Conservation (phyloP, 1,139 yeast genomes). For the Yamadazyma diddensiae region DNA sequence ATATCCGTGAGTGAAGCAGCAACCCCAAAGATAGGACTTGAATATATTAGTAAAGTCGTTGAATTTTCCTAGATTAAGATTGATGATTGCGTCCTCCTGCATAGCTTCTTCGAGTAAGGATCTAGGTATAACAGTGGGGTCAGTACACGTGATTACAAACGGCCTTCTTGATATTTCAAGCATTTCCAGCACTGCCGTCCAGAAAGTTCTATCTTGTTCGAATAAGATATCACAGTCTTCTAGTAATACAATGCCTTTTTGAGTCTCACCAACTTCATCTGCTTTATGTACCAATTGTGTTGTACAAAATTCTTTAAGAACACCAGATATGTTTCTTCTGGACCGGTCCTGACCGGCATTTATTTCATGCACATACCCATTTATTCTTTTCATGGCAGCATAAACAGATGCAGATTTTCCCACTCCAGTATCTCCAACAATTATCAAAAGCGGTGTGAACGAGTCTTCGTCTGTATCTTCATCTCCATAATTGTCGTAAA, state of each 20-base stretch:
- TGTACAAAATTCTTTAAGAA: constrained; percentile 76
- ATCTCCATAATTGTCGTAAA: constrained; percentile 22
- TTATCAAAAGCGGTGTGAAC: constrained; percentile 61
- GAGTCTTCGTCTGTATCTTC: constrained; percentile 30
- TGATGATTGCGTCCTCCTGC: constrained; percentile 37
- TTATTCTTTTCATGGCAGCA: constrained; percentile 60
- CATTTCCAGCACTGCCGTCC: constrained; percentile 69
- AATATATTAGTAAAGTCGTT: constrained; percentile 13
- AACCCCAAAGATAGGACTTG: constrained; percentile 39
- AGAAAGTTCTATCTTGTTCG: constrained; percentile 76
- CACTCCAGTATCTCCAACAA: constrained; percentile 70
- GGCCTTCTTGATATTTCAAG: constrained; percentile 74
- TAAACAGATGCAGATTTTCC: constrained; percentile 80
- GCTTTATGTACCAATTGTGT: constrained; percentile 71
- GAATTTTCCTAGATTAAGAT: constrained; percentile 20
- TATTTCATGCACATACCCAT: constrained; percentile 79
- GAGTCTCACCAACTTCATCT: constrained; percentile 35
- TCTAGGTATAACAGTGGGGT: constrained; percentile 52
- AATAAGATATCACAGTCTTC: constrained; percentile 86
- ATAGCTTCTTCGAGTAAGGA: constrained; percentile 45
- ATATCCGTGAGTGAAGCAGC: constrained; percentile 36
- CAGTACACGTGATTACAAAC: constrained; percentile 70
- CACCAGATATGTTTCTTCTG: constrained; percentile 63
- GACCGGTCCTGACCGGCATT: constrained; percentile 73
- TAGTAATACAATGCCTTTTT: constrained; percentile 67